Evolutionary conservation across 805 yeast genomes (phyloP), one percentile per base, ranked within the genome.

Genomic region (Geotrichum ghanense): DNA sequence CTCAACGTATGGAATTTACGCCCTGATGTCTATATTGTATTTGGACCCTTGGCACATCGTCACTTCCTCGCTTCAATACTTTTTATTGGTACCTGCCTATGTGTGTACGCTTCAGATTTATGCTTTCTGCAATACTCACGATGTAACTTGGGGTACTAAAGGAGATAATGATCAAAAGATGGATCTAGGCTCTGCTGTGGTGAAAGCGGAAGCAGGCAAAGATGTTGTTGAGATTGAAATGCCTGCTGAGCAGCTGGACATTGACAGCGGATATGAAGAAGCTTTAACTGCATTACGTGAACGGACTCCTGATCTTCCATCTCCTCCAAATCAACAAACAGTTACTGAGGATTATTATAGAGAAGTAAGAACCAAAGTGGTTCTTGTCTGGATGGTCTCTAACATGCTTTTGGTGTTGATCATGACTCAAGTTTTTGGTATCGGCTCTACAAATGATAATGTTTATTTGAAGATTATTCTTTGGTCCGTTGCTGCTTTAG

Each of bases 71-170:
- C 47, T 79, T 3, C 98, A 90, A 63, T 90, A 92, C 70, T 84
- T 90, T 66, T 62, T 89, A 53, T 74, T 92, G 72, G 72, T 90
- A 45, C 97, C 98, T 22, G 81, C 94, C 0, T 90, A 88, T 62
- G 83, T 94, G 3, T 86, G 95, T 67, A 81, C 95, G 1, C 70
- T 90, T 48, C 97, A 90, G 66, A 88, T 92, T 49, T 90, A 88
- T 68, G 97, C 98, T 1, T 88, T 90, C 66, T 90, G 98, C 69
- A 90, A 90, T 63, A 90, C 97, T 2, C 97, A 90, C 66, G 98
- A 90, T 70, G 95, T 92, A 44, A 84, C 96, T 0, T 90, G 98
- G 98, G 98, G 98, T 66, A 90, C 98, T 1, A 90, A 90, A 62
- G 98, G 98, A 54, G 96, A 89, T 50, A 83, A 81, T 52, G 76